Evolutionary conservation across 202 grass and related monocot genomes (phyloP).

Genomic region (Cymbopogon flexuosus): DNA sequence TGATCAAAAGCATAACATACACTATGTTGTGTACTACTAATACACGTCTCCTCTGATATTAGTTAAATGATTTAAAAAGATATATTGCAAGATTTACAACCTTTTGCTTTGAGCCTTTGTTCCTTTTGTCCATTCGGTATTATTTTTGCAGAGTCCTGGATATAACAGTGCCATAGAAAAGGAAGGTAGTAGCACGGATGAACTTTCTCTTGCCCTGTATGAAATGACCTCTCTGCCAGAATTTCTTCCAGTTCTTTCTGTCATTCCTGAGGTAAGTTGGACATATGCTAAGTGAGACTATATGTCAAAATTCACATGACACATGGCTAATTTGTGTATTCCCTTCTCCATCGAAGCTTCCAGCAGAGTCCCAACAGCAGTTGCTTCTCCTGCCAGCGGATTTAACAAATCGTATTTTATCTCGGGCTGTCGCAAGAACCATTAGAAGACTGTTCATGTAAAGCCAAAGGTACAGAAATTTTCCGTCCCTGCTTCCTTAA

Average conservation of each 20-base stretch:
- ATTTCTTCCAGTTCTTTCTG: slow-evolving; percentile 56
- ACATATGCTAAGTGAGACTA: slow-evolving; percentile 5
- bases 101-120: slow-evolving; percentile 6
- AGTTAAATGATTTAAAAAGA: not conserved
- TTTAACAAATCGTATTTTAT: slow-evolving; percentile 62
- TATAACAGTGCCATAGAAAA: slow-evolving; percentile 38
- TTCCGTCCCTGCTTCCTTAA: not conserved
- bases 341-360: slow-evolving; percentile 49
- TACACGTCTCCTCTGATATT: not conserved
- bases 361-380: slow-evolving; percentile 69
- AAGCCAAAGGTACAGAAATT: slow-evolving; percentile 23
- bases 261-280: slow-evolving; percentile 69
- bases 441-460: slow-evolving; percentile 65
- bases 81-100: slow-evolving; percentile 27
- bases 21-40: not conserved
- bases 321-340: slow-evolving; percentile 23
- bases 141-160: slow-evolving; percentile 46
- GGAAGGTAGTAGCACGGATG: slow-evolving; percentile 36
- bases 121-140: slow-evolving; percentile 23
- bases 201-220: slow-evolving; percentile 70
- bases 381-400: slow-evolving; percentile 69
- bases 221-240: slow-evolving; percentile 65
- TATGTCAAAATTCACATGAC: not conserved
- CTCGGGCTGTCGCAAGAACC: slow-evolving; percentile 76
- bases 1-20: not conserved